Conservation (phyloP, 176 grass and related monocot species). For the Oryza officinalis region DNA sequence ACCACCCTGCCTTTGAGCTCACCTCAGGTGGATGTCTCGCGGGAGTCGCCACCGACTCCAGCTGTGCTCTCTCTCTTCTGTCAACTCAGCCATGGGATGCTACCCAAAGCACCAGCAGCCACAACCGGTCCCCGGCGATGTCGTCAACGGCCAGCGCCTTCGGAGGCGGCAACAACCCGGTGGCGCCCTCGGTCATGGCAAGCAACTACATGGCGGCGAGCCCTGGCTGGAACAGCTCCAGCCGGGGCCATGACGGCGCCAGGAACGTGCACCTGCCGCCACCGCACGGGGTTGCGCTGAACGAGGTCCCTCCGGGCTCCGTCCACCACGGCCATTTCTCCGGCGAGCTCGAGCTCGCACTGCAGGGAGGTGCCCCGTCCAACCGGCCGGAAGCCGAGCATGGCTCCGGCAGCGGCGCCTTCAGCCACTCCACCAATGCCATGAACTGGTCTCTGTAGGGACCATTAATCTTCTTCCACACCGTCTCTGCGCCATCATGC, state of each 20-base stretch:
- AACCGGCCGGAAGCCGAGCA: conserved; percentile 44
- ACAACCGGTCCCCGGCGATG: conserved; percentile 39
- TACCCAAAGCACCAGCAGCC: conserved; percentile 43
- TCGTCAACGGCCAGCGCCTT: conserved; percentile 43
- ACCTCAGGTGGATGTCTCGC: conserved; percentile 49
- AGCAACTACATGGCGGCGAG: conserved; percentile 39
- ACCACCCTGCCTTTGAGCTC: conserved; percentile 51
- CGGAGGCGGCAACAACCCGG: conserved; percentile 33
- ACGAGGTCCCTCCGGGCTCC: conserved; percentile 23
- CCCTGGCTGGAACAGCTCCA: conserved; percentile 25
- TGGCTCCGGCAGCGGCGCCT: conserved; percentile 44
- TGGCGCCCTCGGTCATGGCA: conserved; percentile 48
- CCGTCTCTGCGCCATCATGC: background rate
- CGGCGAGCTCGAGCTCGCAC: conserved; percentile 85
- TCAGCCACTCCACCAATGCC: conserved; percentile 52
- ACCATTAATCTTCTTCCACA: background rate
- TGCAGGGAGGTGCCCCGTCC: conserved; percentile 56
- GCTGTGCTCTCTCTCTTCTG: conserved; percentile 99
- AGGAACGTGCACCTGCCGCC: conserved; percentile 27
- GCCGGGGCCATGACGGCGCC: conserved; percentile 24
- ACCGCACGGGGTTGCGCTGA: conserved; percentile 9
- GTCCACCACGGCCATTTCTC: conserved; percentile 60
- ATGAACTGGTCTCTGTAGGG: conserved; percentile 83
- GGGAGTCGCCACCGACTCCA: conserved; percentile 63
- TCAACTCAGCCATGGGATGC: conserved; percentile 65